phyloP scores from a whole-genome alignment of 768 basidiomycete genomes.

The Leccinum longicurvipes region DNA sequence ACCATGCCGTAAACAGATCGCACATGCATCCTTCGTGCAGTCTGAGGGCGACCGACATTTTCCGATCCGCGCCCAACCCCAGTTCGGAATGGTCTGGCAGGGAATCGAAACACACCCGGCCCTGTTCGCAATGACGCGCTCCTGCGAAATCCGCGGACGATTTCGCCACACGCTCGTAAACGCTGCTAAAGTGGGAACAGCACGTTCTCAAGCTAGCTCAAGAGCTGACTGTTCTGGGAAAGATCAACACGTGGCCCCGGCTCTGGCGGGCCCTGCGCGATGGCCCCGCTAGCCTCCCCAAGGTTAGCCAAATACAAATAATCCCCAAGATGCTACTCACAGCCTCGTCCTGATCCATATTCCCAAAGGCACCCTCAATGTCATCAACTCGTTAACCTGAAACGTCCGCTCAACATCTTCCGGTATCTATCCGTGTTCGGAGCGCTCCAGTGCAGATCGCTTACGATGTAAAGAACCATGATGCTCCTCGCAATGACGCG shows the following conservation, averaged over 20 bases:
- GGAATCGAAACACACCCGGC: background rate
- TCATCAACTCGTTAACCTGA: background rate
- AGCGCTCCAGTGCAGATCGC: background rate
- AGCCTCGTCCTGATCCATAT: slow-evolving; percentile 1
- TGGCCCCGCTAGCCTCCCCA: background rate
- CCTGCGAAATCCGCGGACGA: slow-evolving; percentile 25
- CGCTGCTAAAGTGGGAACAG: slow-evolving; percentile 8
- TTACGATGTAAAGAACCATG: background rate
- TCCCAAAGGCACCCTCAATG: background rate
- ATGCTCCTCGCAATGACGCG: background rate
- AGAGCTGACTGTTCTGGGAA: slow-evolving; percentile 18
- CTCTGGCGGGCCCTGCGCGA: background rate
- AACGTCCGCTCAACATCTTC: background rate
- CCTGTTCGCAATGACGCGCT: slow-evolving; percentile 16
- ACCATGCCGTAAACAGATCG: slow-evolving; percentile 7
- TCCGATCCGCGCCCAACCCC: background rate
- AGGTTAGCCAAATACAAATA: slow-evolving; percentile 23
- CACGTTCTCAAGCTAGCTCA: slow-evolving; percentile 15
- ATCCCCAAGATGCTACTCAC: slow-evolving; percentile 12
- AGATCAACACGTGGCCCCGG: slow-evolving; percentile 14
- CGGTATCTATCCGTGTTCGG: background rate
- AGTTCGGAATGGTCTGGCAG: background rate
- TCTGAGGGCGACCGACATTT: slow-evolving; percentile 6
- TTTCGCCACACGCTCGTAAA: slow-evolving; percentile 10
- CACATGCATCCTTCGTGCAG: background rate